These are phyloP conservation scores for Amphicarpaea edgeworthii DNA, from an alignment of 306 rosid species.

Conservation along the genomic window DNA sequence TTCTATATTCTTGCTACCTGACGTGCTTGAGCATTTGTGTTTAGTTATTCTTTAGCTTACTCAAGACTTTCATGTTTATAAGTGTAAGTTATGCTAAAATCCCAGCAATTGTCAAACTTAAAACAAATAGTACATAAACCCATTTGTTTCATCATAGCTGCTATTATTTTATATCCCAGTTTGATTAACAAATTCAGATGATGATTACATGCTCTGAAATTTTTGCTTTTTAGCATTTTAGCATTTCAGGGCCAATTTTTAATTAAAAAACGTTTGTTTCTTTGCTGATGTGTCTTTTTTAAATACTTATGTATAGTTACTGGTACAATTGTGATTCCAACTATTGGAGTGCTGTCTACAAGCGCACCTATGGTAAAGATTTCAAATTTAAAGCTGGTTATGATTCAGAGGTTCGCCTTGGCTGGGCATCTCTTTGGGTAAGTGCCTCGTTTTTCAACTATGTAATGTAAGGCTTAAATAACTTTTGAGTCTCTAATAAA, in stretches of 20 bases:
- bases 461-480: too few relatives aligned
- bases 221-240: constrained; percentile 6
- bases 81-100: constrained; percentile 13
- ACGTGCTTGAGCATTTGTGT: constrained; percentile 3
- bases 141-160: constrained; percentile 11
- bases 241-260: constrained; percentile 20
- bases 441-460: constrained; percentile 48
- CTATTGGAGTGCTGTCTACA: constrained; percentile 96
- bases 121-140: not conserved
- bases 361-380: constrained; percentile 84
- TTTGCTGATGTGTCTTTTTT: constrained; percentile 25
- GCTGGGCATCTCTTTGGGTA: constrained; percentile 99
- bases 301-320: constrained; percentile 66
- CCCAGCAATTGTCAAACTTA: not conserved
- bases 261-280: not conserved
- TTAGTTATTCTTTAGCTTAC: constrained; percentile 16
- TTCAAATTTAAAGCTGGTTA: constrained; percentile 96
- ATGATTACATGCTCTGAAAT: not conserved
- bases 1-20: not conserved
- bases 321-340: constrained; percentile 87
- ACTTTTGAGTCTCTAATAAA: too few relatives aligned
- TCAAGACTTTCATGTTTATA: not conserved
- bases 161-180: constrained; percentile 25
- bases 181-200: constrained; percentile 14
- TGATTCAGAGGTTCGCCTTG: constrained; percentile 91